Evolutionary conservation across 371 early-diverging fungal genomes (phyloP), one percentile per base, ranked within the genome.

Genomic region (Syncephalastrum contaminatum): DNA sequence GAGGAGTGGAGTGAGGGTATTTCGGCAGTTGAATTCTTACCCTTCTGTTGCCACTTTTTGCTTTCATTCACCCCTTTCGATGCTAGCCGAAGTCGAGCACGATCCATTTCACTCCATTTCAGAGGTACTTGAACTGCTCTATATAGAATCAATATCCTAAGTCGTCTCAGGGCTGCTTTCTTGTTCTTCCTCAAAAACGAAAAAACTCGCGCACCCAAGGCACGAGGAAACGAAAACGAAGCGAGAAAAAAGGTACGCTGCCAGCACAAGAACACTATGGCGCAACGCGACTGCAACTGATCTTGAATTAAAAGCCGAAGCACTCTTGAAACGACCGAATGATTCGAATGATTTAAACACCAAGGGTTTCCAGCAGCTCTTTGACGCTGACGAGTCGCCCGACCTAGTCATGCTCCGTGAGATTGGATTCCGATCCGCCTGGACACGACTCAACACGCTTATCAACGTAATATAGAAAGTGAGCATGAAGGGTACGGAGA

Each of bases 291-390:
- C 54, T 22, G 5, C 36, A 4, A 24, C 20, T 14, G 12, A 21
- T 27, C 41, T 44, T 2, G 47, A 48, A 49, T 14, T 0, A 56
- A 18, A 18, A 20, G 18, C 10, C 20, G 25, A 10, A 56, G 44
- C 21, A 27, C 47, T 46, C 12, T 16, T 36, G 55, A 48, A 53
- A 22, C 62, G 52, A 22, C 30, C 53, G 51, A 43, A 43, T 16
- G 25, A 52, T 53, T 27, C 27, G 43, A 48, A 8, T 1, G 21
- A 30, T 16, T 18, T 60, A 18, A 43, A 49, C 16, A 19, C 63
- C 44, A 49, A 62, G 15, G 77, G 75, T 18, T 82, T 82, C 46
- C 77, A 81, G 44, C 73, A 54, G 13, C 52, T 84, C 10, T 70
- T 70, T 24, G 65, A 70, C 36, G 81, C 80, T 8, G 49, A 68